Conservation (phyloP, 2,329 filamentous ascomycete species). For the Sporothrix mexicana region DNA sequence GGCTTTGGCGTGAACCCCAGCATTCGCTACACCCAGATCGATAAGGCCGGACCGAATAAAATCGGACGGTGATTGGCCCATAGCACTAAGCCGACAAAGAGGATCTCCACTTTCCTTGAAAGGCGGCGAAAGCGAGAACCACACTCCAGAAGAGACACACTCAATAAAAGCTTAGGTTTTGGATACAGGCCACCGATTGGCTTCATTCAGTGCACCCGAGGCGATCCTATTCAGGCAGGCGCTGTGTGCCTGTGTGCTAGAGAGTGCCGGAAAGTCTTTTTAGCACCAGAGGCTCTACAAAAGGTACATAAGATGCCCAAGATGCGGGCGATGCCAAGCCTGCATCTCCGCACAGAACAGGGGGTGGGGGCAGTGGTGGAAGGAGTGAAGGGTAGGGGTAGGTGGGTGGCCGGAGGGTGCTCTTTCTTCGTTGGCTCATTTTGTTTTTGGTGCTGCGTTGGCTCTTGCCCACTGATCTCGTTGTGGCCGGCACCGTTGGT, state of each 20-base stretch:
- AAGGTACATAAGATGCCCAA: slow-evolving; percentile 6
- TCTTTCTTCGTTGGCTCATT: background rate
- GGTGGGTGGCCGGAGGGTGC: slow-evolving; percentile 16
- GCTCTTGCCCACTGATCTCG: slow-evolving; percentile 9
- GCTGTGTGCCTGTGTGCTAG: background rate
- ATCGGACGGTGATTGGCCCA: slow-evolving; percentile 32
- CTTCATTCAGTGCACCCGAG: background rate
- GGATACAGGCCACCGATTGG: background rate
- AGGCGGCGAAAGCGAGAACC: background rate
- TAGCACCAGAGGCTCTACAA: slow-evolving; percentile 28
- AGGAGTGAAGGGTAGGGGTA: slow-evolving; percentile 5
- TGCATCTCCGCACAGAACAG: slow-evolving; percentile 24
- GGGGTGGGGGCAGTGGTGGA: background rate
- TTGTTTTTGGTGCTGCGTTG: slow-evolving; percentile 2
- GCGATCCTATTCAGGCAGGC: slow-evolving; percentile 32
- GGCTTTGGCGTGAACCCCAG: slow-evolving; percentile 18
- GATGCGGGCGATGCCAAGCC: slow-evolving; percentile 10
- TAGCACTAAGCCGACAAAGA: background rate
- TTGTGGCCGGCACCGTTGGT: background rate
- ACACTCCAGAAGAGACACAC: background rate
- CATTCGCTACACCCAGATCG: slow-evolving; percentile 29
- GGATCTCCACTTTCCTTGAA: background rate
- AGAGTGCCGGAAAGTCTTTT: slow-evolving; percentile 13
- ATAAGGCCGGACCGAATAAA: slow-evolving; percentile 37
- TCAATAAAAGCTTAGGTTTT: background rate